These are phyloP conservation scores for Aspergillus piperis DNA, from an alignment of 2,329 filamentous ascomycete genomes.

Conservation along the genomic window DNA sequence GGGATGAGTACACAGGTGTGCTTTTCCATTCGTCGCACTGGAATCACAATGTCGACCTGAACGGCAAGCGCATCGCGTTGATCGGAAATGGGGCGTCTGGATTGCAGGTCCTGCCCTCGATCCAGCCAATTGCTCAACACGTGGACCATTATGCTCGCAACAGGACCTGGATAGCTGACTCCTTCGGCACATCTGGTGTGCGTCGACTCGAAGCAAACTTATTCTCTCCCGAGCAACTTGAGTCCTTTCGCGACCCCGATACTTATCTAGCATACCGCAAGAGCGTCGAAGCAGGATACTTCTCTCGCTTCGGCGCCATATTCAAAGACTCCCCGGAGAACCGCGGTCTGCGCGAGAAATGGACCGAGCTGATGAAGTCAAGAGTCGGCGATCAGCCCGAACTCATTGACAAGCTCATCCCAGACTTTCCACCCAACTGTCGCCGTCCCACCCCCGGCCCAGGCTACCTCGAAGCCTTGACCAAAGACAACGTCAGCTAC, in stretches of 20 bases:
- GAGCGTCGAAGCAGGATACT: slow-evolving; percentile 62
- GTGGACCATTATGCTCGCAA: slow-evolving; percentile 67
- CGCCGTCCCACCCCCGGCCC: slow-evolving; percentile 66
- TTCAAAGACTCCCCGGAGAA: slow-evolving; percentile 58
- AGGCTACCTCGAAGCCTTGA: slow-evolving; percentile 67
- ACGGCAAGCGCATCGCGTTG: slow-evolving; percentile 53
- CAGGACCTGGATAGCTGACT: slow-evolving; percentile 67
- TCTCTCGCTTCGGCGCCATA: slow-evolving; percentile 57
- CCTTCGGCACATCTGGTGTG: slow-evolving; percentile 57
- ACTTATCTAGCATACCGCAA: slow-evolving; percentile 64
- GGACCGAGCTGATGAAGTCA: slow-evolving; percentile 55
- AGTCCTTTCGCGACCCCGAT: slow-evolving; percentile 61
- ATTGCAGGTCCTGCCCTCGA: slow-evolving; percentile 52
- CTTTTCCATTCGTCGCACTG: slow-evolving; percentile 65
- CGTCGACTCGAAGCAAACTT: slow-evolving; percentile 59
- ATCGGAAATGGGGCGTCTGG: slow-evolving; percentile 66
- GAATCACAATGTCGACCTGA: slow-evolving; percentile 56
- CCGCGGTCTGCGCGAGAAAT: slow-evolving; percentile 49
- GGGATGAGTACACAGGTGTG: slow-evolving; percentile 56
- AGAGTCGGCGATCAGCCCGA: slow-evolving; percentile 58
- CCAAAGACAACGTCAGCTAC: slow-evolving; percentile 63
- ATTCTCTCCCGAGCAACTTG: slow-evolving; percentile 55
- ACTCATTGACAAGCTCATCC: slow-evolving; percentile 58
- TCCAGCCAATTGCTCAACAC: slow-evolving; percentile 44
- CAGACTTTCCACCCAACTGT: slow-evolving; percentile 66